Percentiles rank a stretch among this genome's conserved stretches.
Evolutionary conservation across 768 basidiomycete species (phyloP).

Genomic region (Calocera viscosa): DNA sequence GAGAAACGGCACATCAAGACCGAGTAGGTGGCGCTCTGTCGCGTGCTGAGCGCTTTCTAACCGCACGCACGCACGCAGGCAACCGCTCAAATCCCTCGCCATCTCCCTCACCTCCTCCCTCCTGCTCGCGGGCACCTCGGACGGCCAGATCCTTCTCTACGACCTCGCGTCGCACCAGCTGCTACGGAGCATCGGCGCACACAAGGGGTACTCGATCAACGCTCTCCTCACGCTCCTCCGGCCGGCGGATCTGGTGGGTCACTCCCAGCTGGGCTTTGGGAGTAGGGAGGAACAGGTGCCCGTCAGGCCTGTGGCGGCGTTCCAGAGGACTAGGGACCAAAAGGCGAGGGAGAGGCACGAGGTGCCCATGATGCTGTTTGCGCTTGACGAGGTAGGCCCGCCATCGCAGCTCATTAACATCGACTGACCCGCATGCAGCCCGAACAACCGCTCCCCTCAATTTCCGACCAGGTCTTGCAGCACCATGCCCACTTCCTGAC

Average conservation of each 20-base stretch:
- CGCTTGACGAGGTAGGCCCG: constrained; percentile 33
- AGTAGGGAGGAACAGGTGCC: constrained; percentile 44
- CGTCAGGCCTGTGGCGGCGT: constrained; percentile 50
- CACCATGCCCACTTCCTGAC: constrained; percentile 55
- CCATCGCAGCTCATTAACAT: background rate
- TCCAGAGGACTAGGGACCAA: constrained; percentile 59
- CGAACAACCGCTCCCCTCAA: constrained; percentile 9
- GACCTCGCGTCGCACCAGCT: constrained; percentile 85
- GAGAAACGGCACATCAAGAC: constrained; percentile 34
- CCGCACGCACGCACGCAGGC: constrained; percentile 32
- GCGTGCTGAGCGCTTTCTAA: constrained; percentile 7
- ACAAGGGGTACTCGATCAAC: constrained; percentile 53
- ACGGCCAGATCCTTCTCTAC: constrained; percentile 65
- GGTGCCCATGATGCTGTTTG: constrained; percentile 48
- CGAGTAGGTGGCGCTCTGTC: constrained; percentile 36
- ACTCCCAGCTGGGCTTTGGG: constrained; percentile 42
- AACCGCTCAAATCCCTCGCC: constrained; percentile 57
- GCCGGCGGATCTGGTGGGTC: constrained; percentile 77
- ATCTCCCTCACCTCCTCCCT: constrained; percentile 68
- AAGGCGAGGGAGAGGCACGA: constrained; percentile 60
- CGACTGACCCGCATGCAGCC: background rate
- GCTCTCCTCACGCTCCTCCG: constrained; percentile 66
- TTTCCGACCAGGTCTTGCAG: constrained; percentile 41
- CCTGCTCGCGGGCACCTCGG: constrained; percentile 67
- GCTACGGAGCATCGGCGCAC: constrained; percentile 64